These are phyloP conservation scores for Clonostachys rosea DNA, from an alignment of 2,329 filamentous ascomycete species.

Conservation along the genomic window DNA sequence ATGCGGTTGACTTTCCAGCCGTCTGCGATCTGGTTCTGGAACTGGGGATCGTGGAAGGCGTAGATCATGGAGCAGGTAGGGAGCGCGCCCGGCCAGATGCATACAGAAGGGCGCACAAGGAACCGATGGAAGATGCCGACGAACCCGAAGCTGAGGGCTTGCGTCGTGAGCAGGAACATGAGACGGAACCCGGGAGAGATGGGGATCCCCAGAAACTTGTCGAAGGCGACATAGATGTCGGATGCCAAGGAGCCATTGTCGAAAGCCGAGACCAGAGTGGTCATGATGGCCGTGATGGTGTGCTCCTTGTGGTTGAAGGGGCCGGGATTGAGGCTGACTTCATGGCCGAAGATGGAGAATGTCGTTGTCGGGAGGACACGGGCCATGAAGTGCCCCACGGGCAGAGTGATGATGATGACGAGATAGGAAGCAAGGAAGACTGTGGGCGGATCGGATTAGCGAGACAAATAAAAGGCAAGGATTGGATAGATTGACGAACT, in stretches of 20 bases:
- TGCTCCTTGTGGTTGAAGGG: constrained; percentile 42
- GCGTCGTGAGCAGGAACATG: constrained; percentile 34
- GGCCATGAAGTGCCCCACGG: constrained; percentile 27
- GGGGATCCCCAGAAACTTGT: constrained; percentile 49
- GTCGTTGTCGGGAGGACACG: constrained; percentile 19
- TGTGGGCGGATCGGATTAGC: neutral
- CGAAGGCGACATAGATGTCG: constrained; percentile 43
- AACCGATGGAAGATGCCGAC: constrained; percentile 56
- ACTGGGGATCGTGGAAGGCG: constrained; percentile 51
- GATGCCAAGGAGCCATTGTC: constrained; percentile 23
- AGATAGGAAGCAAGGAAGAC: constrained; percentile 47
- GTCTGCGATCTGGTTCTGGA: constrained; percentile 32
- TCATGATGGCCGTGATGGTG: constrained; percentile 42
- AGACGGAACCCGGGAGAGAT: no score
- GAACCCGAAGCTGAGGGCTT: constrained; percentile 60
- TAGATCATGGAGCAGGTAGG: constrained; percentile 60
- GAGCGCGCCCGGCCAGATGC: constrained; percentile 59
- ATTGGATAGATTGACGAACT: no score
- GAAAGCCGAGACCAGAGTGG: constrained; percentile 23
- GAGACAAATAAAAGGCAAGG: no score
- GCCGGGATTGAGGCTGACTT: constrained; percentile 29
- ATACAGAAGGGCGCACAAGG: constrained; percentile 55
- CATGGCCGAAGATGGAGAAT: constrained; percentile 21
- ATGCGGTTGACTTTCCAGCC: constrained; percentile 58
- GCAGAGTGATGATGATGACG: constrained; percentile 50